Evolutionary conservation across 345 rosid species (phyloP).

Genomic region (Punica granatum): DNA sequence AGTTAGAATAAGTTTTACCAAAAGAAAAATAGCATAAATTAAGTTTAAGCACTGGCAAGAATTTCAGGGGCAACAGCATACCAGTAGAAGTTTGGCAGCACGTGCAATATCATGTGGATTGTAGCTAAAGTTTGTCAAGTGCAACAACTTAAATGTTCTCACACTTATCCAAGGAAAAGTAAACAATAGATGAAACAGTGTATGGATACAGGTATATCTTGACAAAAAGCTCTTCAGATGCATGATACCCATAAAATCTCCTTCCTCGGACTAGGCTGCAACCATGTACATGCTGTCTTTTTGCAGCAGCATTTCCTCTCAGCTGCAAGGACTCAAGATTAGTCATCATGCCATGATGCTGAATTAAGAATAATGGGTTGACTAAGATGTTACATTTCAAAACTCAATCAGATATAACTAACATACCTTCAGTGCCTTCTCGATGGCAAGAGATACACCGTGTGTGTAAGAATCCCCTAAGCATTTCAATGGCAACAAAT

Average conservation of each 20-base stretch:
- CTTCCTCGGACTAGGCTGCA: constrained; percentile 74
- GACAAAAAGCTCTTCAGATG: constrained; percentile 78
- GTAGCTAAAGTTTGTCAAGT: constrained; percentile 9
- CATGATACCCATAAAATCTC: constrained; percentile 82
- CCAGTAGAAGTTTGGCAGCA: constrained; percentile 20
- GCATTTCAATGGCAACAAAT: constrained; percentile 17
- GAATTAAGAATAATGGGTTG: not conserved
- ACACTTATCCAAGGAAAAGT: not conserved
- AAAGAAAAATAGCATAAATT: not conserved
- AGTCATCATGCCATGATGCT: not conserved
- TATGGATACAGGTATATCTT: constrained; percentile 89
- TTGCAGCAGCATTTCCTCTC: constrained; percentile 55
- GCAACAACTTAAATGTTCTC: not conserved
- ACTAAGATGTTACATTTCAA: not conserved
- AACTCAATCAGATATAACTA: constrained; percentile 1
- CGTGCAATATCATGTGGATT: constrained; percentile 16
- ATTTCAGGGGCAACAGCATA: not conserved
- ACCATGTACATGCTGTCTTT: constrained; percentile 80
- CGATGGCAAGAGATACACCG: constrained; percentile 53
- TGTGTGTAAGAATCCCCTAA: constrained; percentile 43
- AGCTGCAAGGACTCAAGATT: constrained; percentile 35
- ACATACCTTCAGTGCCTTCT: constrained; percentile 77
- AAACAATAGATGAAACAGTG: constrained; percentile 4
- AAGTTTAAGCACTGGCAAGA: not conserved
- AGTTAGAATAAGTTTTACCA: not conserved